Base-by-base conservation (phyloP, 352 stramenopile genomes). In the Phytopythium helicoides region DNA sequence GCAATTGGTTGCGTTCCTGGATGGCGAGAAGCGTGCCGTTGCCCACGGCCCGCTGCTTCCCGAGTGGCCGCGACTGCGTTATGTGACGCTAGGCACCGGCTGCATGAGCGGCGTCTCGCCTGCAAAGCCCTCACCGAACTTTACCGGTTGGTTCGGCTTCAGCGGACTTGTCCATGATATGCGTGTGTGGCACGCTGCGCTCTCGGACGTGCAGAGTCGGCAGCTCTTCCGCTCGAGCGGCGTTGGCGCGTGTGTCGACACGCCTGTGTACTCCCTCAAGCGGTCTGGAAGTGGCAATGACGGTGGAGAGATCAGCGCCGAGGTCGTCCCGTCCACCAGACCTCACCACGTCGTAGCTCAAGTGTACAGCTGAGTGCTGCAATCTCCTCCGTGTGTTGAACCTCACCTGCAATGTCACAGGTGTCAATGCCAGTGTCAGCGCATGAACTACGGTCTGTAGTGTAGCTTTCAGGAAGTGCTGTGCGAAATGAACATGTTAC, bases 81-180 rank as follows among this genome's bases (percentile, higher is more conserved):
- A 86, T 53, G 62, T 75, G 22, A 88, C 77, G 38, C 62, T 90
- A 51, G 80, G 80, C 39, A 73, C 75, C 3, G 80, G 80, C 11
- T 88, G 75, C 57, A 85, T 88, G 57, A 85, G 76, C 26, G 75
- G 71, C 5, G 50, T 79, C 6, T 57, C 60, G 1, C 61, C 64
- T 16, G 72, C 72, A 3, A 86, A 86, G 47, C 78, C 78, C 5
- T 62, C 76, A 36, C 59, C 80, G 0, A 71, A 85, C 15, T 88
- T 86, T 41, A 66, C 71, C 3, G 76, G 76, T 35, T 90, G 80
- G 80, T 88, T 86, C 46, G 77, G 73, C 36, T 90, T 88, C 35
- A 86, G 76, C 38, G 77, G 80, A 6, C 60, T 90, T 9, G 62
- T 90, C 7, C 63, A 80, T 50, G 80, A 90, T 28, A 56, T 80